A percentile compares a stretch with the other conserved stretches of the same genome.
These are phyloP conservation scores for Neurospora pannonica DNA, from an alignment of 495 filamentous ascomycete genomes.

Conservation along the genomic window DNA sequence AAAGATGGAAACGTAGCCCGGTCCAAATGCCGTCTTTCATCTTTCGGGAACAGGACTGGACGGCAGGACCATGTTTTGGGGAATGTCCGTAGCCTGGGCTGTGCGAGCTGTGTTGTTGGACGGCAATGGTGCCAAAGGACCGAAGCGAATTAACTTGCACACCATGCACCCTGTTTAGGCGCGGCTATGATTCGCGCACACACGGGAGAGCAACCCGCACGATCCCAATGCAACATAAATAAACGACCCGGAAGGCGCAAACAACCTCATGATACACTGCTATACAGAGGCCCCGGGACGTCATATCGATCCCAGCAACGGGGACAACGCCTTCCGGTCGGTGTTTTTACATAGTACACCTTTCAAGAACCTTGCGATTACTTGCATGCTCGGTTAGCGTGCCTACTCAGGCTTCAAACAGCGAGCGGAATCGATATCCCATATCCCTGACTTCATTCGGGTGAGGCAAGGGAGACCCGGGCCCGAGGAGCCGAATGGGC, in stretches of 20 bases:
- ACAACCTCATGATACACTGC: not conserved
- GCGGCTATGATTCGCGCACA: not conserved
- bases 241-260: not conserved
- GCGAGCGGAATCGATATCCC: not conserved
- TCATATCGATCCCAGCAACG: not conserved
- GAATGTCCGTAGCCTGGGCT: constrained; percentile 19
- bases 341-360: not conserved
- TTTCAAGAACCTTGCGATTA: not conserved
- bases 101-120: not conserved
- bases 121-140: not conserved
- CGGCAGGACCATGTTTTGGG: constrained; percentile 12
- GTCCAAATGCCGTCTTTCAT: not conserved
- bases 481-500: not conserved
- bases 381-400: not conserved
- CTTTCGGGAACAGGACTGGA: not conserved
- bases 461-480: not conserved
- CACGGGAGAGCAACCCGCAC: not conserved
- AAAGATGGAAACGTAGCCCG: not conserved
- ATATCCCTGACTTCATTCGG: not conserved
- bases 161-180: not conserved
- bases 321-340: not conserved
- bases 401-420: not conserved
- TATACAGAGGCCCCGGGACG: not conserved
- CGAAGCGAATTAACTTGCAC: not conserved
- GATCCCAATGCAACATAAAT: not conserved